Conservation (phyloP, 441 rosid genomes). For the Breynia disticha region DNA sequence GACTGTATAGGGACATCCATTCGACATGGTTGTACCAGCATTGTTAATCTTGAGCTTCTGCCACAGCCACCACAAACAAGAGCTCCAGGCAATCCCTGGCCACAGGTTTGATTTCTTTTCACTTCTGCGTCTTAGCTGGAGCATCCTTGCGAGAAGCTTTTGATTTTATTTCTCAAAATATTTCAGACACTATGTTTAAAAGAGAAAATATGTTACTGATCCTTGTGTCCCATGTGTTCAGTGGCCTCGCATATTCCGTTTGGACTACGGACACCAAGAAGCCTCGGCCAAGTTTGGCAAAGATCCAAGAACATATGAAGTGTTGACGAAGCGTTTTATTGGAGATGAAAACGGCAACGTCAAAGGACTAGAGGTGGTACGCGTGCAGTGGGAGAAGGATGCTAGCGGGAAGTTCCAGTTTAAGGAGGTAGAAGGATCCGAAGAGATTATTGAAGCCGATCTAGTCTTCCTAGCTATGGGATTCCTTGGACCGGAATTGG, state of each 20-base stretch:
- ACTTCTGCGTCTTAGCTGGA: not conserved
- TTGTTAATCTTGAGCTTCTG: slow-evolving; percentile 90
- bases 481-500: slow-evolving; percentile 95
- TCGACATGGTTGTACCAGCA: slow-evolving; percentile 82
- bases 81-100: slow-evolving; percentile 99
- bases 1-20: slow-evolving; percentile 99
- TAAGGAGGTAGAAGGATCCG: slow-evolving; percentile 82
- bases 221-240: slow-evolving; percentile 17
- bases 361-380: slow-evolving; percentile 80
- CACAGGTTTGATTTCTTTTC: slow-evolving; percentile 54
- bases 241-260: slow-evolving; percentile 98
- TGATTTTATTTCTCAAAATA: not conserved
- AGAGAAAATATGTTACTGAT: too few relatives aligned
- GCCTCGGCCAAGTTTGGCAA: slow-evolving; percentile 82
- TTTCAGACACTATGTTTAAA: too few relatives aligned
- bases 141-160: not conserved
- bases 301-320: slow-evolving; percentile 94
- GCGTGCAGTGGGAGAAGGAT: slow-evolving; percentile 89
- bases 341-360: slow-evolving; percentile 81
- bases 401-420: slow-evolving; percentile 73
- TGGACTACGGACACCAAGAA: slow-evolving; percentile 99
- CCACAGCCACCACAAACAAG: slow-evolving; percentile 82
- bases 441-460: slow-evolving; percentile 85
- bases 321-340: slow-evolving; percentile 81
- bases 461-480: slow-evolving; percentile 97